A percentile compares a stretch with the other conserved stretches of the same genome.
Evolutionary conservation across 2,329 filamentous ascomycete genomes (phyloP).

Genomic region (Diaporthe helianthi): DNA sequence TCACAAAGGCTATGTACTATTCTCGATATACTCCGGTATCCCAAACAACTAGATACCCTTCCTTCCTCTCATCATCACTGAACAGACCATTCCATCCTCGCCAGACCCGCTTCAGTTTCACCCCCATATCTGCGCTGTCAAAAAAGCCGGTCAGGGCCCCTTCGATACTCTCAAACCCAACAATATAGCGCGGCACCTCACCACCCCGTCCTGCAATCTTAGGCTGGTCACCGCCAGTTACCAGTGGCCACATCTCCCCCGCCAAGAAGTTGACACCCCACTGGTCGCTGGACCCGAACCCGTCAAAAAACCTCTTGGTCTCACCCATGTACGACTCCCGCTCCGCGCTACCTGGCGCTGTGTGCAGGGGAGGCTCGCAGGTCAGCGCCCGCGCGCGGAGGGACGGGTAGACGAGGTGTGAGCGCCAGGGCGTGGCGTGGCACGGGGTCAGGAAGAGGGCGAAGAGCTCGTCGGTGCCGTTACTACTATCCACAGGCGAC

Average conservation of each 20-base stretch:
- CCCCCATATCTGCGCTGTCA: conserved; percentile 48
- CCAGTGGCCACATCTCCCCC: conserved; percentile 55
- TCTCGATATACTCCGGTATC: conserved; percentile 49
- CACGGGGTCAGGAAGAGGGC: conserved; percentile 92
- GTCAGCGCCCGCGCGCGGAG: conserved; percentile 84
- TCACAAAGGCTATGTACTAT: conserved; percentile 33
- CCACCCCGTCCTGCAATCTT: conserved; percentile 27
- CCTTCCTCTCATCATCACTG: conserved; percentile 66
- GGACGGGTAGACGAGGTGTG: conserved; percentile 77
- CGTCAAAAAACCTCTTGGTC: conserved; percentile 87
- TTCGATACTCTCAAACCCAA: conserved; percentile 68
- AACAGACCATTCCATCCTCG: conserved; percentile 66
- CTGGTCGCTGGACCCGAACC: conserved; percentile 44
- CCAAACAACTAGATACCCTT: conserved; percentile 67
- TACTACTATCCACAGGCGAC: conserved; percentile 38
- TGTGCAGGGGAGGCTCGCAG: conserved; percentile 86
- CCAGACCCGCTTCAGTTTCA: conserved; percentile 59
- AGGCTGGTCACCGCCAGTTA: background rate
- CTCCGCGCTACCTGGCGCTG: conserved; percentile 62
- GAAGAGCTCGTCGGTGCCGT: conserved; percentile 57
- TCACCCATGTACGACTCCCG: conserved; percentile 81
- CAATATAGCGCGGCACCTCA: conserved; percentile 61
- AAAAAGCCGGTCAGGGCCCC: conserved; percentile 54
- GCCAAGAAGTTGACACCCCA: conserved; percentile 58
- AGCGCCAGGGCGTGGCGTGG: conserved; percentile 95